Evolutionary conservation across 2,329 filamentous ascomycete genomes (phyloP).

Genomic region (Diaporthe ampelina): DNA sequence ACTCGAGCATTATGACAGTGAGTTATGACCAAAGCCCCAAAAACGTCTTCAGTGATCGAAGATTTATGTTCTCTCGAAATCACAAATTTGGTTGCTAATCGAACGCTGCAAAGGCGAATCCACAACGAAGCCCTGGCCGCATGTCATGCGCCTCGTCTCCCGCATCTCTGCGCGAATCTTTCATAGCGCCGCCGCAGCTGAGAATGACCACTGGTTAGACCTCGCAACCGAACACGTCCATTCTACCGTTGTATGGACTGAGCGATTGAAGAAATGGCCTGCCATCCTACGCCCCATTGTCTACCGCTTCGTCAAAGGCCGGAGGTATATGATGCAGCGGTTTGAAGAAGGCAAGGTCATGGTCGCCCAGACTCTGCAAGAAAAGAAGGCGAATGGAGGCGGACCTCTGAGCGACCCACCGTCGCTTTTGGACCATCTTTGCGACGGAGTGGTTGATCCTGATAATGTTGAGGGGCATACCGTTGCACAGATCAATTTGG

Average conservation of each 20-base stretch:
- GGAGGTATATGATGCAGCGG: not conserved
- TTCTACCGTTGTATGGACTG: not conserved
- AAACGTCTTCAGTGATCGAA: too few species aligned
- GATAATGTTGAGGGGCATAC: conserved; percentile 17
- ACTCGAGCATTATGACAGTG: not conserved
- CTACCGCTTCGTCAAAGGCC: not conserved
- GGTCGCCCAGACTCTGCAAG: not conserved
- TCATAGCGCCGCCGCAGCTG: conserved; percentile 8
- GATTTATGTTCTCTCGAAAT: too few species aligned
- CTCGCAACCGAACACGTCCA: not conserved
- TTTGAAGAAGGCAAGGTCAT: conserved; percentile 6
- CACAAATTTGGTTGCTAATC: not conserved
- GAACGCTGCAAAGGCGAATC: not conserved
- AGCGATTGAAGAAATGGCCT: conserved; percentile 8
- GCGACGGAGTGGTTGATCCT: not conserved
- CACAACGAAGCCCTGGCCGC: conserved; percentile 1
- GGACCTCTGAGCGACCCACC: not conserved
- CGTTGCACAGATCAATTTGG: conserved; percentile 12
- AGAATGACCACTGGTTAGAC: conserved; percentile 3
- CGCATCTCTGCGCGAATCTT: not conserved
- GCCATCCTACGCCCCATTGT: not conserved
- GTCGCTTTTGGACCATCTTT: conserved; percentile 1
- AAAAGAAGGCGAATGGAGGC: not conserved
- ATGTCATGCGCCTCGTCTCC: conserved; percentile 9
- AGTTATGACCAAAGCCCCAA: not conserved